These are phyloP conservation scores for Juglanconis oblonga DNA, from an alignment of 2,329 filamentous ascomycete species.

Conservation along the genomic window DNA sequence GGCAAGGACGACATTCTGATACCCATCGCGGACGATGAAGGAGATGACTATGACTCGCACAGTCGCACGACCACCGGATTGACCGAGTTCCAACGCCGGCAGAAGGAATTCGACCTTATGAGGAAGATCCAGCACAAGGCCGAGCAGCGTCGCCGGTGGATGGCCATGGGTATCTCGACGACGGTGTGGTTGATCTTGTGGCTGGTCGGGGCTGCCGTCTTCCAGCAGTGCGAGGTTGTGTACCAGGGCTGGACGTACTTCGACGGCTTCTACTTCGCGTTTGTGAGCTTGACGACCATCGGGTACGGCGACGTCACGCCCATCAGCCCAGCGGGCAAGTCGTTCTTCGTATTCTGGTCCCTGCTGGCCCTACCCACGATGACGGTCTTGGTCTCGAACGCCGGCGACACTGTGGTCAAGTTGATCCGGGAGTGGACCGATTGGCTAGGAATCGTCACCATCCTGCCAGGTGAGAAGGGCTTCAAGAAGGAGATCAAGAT, in stretches of 20 bases:
- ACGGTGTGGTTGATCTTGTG: conserved; percentile 71
- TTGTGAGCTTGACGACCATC: conserved; percentile 78
- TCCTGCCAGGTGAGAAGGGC: conserved; percentile 54
- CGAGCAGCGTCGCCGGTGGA: conserved; percentile 67
- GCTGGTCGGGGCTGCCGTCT: conserved; percentile 76
- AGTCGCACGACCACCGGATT: conserved; percentile 19
- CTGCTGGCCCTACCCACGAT: conserved; percentile 82
- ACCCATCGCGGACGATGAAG: conserved; percentile 38
- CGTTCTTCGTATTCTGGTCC: conserved; percentile 94
- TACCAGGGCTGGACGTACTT: conserved; percentile 73
- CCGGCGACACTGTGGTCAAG: conserved; percentile 79
- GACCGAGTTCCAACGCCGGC: conserved; percentile 58
- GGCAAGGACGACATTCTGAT: conserved; percentile 47
- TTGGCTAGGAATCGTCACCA: conserved; percentile 56
- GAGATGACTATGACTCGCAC: conserved; percentile 20
- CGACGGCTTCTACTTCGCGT: conserved; percentile 79
- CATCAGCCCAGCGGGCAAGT: conserved; percentile 71
- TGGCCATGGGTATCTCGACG: conserved; percentile 65
- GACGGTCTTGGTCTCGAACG: conserved; percentile 80
- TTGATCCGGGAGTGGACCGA: conserved; percentile 54
- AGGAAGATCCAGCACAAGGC: conserved; percentile 70
- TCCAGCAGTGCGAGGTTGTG: conserved; percentile 50
- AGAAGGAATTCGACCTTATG: conserved; percentile 76
- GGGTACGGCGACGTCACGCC: conserved; percentile 83
- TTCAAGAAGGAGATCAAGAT: conserved; percentile 45